These are phyloP conservation scores for Skeletonema potamos DNA, from an alignment of 108 stramenopile species.

Conservation along the genomic window DNA sequence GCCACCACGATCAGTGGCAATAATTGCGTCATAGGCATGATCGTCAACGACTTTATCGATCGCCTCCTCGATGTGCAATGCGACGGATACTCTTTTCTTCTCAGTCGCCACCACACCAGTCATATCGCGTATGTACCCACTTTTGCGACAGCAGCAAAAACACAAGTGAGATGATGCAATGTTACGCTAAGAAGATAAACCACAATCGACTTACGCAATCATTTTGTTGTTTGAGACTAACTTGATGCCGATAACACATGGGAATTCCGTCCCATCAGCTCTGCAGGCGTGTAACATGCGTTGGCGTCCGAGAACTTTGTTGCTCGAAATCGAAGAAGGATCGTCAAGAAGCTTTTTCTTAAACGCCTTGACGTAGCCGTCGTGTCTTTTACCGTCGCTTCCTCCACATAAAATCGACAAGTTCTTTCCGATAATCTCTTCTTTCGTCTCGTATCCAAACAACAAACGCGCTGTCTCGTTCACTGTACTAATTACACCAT, in stretches of 20 bases:
- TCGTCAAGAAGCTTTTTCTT: neutral
- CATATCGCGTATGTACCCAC: conserved; percentile 25
- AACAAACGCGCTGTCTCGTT: conserved; percentile 5
- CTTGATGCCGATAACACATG: conserved; percentile 14
- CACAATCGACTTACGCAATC: conserved; percentile 1
- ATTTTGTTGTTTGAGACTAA: conserved; percentile 2
- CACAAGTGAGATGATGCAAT: neutral
- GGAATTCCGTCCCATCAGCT: conserved; percentile 10
- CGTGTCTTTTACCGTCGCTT: conserved; percentile 6
- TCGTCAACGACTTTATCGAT: conserved; percentile 4
- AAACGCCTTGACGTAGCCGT: conserved; percentile 8
- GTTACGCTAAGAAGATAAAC: neutral
- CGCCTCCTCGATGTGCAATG: neutral
- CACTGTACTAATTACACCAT: conserved; percentile 9
- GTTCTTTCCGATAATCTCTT: conserved; percentile 10
- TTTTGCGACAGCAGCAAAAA: neutral
- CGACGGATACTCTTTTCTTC: neutral
- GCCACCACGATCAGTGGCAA: conserved; percentile 5
- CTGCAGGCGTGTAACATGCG: conserved; percentile 7
- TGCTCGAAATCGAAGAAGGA: neutral
- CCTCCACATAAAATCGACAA: conserved; percentile 6
- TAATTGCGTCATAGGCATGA: conserved; percentile 15
- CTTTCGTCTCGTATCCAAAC: conserved; percentile 7
- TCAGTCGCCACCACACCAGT: conserved; percentile 4
- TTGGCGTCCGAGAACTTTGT: conserved; percentile 6